Base-by-base conservation (phyloP, 768 basidiomycete species). In the Nidularia pulvinata region DNA sequence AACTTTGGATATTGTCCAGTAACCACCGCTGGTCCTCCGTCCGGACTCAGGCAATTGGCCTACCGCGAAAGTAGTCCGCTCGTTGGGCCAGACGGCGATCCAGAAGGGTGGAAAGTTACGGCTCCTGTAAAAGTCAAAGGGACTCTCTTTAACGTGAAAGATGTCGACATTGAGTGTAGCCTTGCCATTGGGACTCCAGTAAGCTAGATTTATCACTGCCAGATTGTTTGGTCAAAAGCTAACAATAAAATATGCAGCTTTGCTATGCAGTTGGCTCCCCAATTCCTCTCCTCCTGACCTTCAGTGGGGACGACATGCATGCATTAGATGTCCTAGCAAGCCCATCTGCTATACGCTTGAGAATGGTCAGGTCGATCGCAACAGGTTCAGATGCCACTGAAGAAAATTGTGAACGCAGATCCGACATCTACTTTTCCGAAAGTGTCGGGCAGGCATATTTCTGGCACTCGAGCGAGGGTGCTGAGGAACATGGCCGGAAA, bases 161-260 rank as follows among this genome's bases (percentile, higher is more conserved):
- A 68, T 13, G 70, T 73, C 3, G 63, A 70, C 37, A 56, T 71
- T 5, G 57, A 67, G 46, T 73, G 70, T 50, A 55, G 84, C 81
- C 61, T 81, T 9, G 75, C 82, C 3, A 62, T 84, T 33, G 80
- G 80, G 14, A 77, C 65, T 37, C 82, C 83, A 10, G 77, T 78
- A 62, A 59, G 69, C 56, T 34, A 46, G 19, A 13, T 5, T 11
- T 22, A 16, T 42, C 42, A 43, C 25, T 16, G 11, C 14, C 19
- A 54, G 19, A 14, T 25, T 48, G 45, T 46, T 14, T 46, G 45
- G 5, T 46, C 22, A 55, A 49, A 46, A 30, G 25, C 25, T 25
- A 25, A 25, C 25, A 25, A 25, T 25, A 4, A 25, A n/a, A 25
- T 22, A 2, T 11, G 22, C 37, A 85, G 83, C 68, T 82, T 10